Evolutionary conservation across 1,284 basidiomycete genomes (phyloP).

Genomic region (Cryptococcus sp.): DNA sequence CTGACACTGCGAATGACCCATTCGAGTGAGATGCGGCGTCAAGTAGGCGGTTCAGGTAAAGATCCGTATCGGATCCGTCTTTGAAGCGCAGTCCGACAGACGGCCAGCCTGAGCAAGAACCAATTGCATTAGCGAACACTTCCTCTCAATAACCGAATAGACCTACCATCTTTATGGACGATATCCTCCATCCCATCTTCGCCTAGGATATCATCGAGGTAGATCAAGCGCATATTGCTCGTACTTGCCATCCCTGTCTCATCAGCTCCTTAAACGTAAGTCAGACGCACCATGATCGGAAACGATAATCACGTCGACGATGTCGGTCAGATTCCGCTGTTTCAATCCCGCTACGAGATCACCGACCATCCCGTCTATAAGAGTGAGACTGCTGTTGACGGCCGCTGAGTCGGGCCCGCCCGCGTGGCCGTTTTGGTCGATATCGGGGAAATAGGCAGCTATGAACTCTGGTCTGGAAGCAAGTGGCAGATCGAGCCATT

Average conservation of each 20-base stretch:
- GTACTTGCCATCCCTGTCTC: slow-evolving; percentile 75
- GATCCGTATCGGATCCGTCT: slow-evolving; percentile 60
- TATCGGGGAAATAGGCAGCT: slow-evolving; percentile 61
- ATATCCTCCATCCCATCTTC: slow-evolving; percentile 63
- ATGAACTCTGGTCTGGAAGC: slow-evolving; percentile 73
- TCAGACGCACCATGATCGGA: slow-evolving; percentile 69
- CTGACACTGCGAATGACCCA: slow-evolving; percentile 65
- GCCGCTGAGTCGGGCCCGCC: slow-evolving; percentile 71
- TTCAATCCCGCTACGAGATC: slow-evolving; percentile 65
- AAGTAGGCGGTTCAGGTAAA: slow-evolving; percentile 61
- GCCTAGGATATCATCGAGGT: slow-evolving; percentile 81
- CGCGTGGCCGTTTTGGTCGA: slow-evolving; percentile 64
- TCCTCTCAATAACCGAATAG: neutral
- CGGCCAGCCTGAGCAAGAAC: slow-evolving; percentile 68
- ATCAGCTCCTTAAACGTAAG: neutral
- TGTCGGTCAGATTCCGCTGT: slow-evolving; percentile 72
- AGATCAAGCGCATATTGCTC: slow-evolving; percentile 70
- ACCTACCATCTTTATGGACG: slow-evolving; percentile 69
- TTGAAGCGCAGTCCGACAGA: slow-evolving; percentile 77
- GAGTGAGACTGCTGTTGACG: slow-evolving; percentile 67
- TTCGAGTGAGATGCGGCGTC: slow-evolving; percentile 59
- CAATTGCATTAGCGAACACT: neutral
- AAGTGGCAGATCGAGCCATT: slow-evolving; percentile 74
- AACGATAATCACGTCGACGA: slow-evolving; percentile 86
- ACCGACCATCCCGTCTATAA: slow-evolving; percentile 75